Percentiles rank a stretch among this genome's conserved stretches.
Evolutionary conservation across 75 land plant species (phyloP).

Genomic region (Cryptomeria japonica): DNA sequence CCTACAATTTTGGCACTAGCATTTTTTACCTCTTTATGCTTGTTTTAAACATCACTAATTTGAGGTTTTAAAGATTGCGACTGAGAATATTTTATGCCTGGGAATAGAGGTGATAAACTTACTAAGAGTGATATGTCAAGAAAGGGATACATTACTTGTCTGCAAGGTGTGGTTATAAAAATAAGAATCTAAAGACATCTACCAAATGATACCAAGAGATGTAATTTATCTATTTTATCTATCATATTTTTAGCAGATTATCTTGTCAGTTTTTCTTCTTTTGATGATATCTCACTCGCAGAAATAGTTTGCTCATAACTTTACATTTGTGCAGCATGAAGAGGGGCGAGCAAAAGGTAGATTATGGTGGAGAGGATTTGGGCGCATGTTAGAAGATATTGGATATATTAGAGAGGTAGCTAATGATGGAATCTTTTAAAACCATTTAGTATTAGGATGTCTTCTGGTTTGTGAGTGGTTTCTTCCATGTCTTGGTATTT

Average conservation of each 20-base stretch:
- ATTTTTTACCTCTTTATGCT: no score
- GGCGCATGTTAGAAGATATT: constrained; percentile 58
- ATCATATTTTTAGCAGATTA: background rate
- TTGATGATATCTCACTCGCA: background rate
- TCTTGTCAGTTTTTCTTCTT: background rate
- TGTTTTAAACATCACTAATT: no score
- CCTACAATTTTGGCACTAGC: no score
- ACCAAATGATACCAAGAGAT: background rate
- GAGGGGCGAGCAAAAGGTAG: constrained; percentile 38
- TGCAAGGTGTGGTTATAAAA: background rate
- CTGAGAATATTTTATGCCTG: no score
- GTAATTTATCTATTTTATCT: background rate
- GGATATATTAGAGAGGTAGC: constrained; percentile 52
- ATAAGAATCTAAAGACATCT: background rate
- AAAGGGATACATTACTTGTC: background rate
- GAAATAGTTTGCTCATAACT: background rate
- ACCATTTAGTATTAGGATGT: background rate
- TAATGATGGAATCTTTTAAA: constrained; percentile 14
- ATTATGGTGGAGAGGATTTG: constrained; percentile 84
- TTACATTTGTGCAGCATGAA: constrained; percentile 13
- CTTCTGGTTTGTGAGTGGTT: constrained; percentile 7
- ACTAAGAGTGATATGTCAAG: no score
- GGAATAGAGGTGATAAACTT: no score
- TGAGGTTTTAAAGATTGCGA: no score
- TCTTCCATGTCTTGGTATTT: background rate